These are phyloP conservation scores for Mucor mucedo DNA, from an alignment of 371 early-diverging fungal genomes.

Conservation along the genomic window DNA sequence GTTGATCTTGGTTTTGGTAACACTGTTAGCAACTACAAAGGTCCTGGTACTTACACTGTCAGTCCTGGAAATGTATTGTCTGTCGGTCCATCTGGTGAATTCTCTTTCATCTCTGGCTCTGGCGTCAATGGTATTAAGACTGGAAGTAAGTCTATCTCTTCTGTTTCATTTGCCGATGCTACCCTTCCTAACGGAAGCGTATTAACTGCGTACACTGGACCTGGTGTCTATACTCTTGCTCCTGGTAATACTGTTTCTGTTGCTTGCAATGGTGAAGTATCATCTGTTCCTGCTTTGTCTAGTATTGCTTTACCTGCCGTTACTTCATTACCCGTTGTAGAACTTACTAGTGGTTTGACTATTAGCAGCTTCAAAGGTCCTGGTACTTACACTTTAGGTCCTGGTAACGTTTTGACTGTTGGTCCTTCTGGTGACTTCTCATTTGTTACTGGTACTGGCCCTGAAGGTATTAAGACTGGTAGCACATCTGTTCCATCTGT, in stretches of 20 bases:
- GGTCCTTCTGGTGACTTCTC: not conserved
- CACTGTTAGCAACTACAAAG: not conserved
- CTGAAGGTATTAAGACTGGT: no score
- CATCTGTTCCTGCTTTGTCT: not conserved
- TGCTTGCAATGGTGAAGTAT: not conserved
- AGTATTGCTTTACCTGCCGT: not conserved
- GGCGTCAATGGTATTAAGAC: not conserved
- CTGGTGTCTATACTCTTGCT: slow-evolving; percentile 8
- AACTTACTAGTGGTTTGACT: no score
- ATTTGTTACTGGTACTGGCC: not conserved
- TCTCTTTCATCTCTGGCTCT: not conserved
- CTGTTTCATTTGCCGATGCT: not conserved
- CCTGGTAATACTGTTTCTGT: slow-evolving; percentile 11
- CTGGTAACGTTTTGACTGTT: slow-evolving; percentile 11
- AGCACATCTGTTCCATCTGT: no score
- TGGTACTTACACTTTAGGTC: not conserved
- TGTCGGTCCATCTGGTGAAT: not conserved
- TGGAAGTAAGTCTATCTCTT: not conserved
- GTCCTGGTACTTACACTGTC: slow-evolving; percentile 5
- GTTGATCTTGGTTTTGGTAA: not conserved
- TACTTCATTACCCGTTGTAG: not conserved
- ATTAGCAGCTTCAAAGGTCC: no score
- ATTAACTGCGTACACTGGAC: slow-evolving; percentile 6
- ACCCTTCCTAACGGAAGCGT: not conserved
- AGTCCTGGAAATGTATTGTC: not conserved